phyloP scores from a whole-genome alignment of 495 filamentous ascomycete genomes.

The Aspergillus leporis region DNA sequence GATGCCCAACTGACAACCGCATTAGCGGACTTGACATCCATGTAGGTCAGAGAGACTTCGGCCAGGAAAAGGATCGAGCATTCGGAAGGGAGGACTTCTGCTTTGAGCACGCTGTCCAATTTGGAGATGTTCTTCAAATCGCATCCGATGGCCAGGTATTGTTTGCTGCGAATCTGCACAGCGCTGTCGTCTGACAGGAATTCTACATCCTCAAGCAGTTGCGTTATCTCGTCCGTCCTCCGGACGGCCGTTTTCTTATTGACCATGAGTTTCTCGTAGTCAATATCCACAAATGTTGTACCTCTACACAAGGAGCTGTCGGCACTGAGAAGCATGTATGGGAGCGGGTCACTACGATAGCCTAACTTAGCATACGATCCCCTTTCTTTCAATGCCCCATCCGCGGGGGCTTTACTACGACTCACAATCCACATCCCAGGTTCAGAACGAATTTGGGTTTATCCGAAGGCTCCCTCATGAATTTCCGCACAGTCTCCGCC shows the following conservation, averaged over 20 bases:
- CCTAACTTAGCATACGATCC: slow-evolving; percentile 29
- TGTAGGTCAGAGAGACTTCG: slow-evolving; percentile 90
- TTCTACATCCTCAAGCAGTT: slow-evolving; percentile 50
- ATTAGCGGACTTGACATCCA: slow-evolving; percentile 76
- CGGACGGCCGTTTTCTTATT: slow-evolving; percentile 70
- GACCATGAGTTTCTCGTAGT: slow-evolving; percentile 77
- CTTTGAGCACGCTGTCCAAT: slow-evolving; percentile 57
- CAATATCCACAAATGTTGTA: slow-evolving; percentile 79
- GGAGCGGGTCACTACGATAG: slow-evolving; percentile 75
- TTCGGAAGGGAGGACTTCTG: slow-evolving; percentile 52
- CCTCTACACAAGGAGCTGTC: slow-evolving; percentile 55
- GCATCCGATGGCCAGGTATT: slow-evolving; percentile 80
- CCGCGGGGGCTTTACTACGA: slow-evolving; percentile 27
- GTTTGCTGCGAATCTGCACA: slow-evolving; percentile 60
- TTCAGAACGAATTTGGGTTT: slow-evolving; percentile 78
- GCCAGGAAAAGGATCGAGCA: slow-evolving; percentile 75
- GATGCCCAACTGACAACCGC: slow-evolving; percentile 70
- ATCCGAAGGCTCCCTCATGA: slow-evolving; percentile 59
- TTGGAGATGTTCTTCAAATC: slow-evolving; percentile 68
- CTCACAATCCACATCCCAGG: slow-evolving; percentile 88
- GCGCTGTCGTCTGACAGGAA: slow-evolving; percentile 41
- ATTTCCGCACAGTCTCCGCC: slow-evolving; percentile 67
- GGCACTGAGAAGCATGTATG: slow-evolving; percentile 75
- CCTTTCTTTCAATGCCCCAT: slow-evolving; percentile 1
- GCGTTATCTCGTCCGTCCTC: slow-evolving; percentile 56